Conservation (phyloP, 768 basidiomycete genomes). For the Mycena alexandri region DNA sequence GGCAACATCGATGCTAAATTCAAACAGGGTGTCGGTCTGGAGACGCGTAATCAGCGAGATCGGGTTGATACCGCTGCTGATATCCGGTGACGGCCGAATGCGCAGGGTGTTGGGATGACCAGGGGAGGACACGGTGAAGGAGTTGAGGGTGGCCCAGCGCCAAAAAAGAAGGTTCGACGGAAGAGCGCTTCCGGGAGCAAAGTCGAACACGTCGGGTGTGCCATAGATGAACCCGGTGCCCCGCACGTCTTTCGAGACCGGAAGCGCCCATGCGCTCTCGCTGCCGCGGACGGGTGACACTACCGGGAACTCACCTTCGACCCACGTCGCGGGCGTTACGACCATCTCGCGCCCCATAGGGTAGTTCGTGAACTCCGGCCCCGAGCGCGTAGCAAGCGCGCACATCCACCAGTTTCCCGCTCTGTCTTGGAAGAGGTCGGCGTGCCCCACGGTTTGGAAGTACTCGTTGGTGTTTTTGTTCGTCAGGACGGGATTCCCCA, state of each 20-base stretch:
- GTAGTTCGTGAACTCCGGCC: slow-evolving; percentile 38
- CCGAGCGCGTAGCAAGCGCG: slow-evolving; percentile 37
- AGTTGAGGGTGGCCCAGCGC: slow-evolving; percentile 37
- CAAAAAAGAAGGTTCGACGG: slow-evolving; percentile 39
- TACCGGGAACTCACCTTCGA: slow-evolving; percentile 34
- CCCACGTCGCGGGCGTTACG: slow-evolving; percentile 45
- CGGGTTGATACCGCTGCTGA: slow-evolving; percentile 35
- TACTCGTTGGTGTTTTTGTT: slow-evolving; percentile 39
- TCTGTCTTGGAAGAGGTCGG: slow-evolving; percentile 45
- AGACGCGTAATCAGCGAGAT: slow-evolving; percentile 40
- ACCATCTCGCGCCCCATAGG: slow-evolving; percentile 48
- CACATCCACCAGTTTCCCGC: slow-evolving; percentile 47
- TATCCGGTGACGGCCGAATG: slow-evolving; percentile 35
- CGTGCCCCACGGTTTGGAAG: slow-evolving; percentile 49
- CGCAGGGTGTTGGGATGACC: slow-evolving; percentile 33
- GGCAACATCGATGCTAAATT: too few relatives aligned
- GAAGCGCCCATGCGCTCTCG: slow-evolving; percentile 25
- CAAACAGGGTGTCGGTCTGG: slow-evolving; percentile 42
- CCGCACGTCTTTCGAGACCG: slow-evolving; percentile 17
- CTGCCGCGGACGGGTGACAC: too few relatives aligned
- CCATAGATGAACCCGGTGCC: slow-evolving; percentile 29
- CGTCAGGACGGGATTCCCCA: slow-evolving; percentile 33
- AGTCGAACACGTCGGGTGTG: slow-evolving; percentile 34
- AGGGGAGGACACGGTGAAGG: slow-evolving; percentile 36
- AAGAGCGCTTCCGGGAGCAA: slow-evolving; percentile 33